phyloP scores from a whole-genome alignment of 495 filamentous ascomycete species.

The Lichina pygmaea region DNA sequence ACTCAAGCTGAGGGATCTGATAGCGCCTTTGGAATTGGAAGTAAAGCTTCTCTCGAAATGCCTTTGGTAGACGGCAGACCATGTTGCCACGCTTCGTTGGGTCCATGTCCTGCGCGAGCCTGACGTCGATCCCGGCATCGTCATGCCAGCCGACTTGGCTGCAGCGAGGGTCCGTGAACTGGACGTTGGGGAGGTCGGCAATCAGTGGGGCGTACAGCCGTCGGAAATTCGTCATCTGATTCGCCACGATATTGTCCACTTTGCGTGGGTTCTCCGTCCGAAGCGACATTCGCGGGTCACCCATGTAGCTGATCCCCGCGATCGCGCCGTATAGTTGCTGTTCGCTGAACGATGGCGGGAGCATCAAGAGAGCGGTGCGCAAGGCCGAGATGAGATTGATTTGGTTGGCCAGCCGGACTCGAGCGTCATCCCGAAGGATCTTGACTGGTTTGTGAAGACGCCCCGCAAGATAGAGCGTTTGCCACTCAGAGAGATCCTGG shows the following conservation, averaged over 20 bases:
- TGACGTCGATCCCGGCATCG: slow-evolving; percentile 23
- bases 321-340: slow-evolving; percentile 72
- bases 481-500: slow-evolving; percentile 63
- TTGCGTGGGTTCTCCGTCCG: slow-evolving; percentile 79
- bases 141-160: slow-evolving; percentile 38
- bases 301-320: slow-evolving; percentile 73
- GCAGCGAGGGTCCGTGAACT: slow-evolving; percentile 43
- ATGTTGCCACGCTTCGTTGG: slow-evolving; percentile 76
- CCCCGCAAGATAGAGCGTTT: slow-evolving; percentile 79
- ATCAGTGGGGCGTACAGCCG: slow-evolving; percentile 73
- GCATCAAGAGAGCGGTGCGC: slow-evolving; percentile 62
- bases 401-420: slow-evolving; percentile 78
- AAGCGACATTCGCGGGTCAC: slow-evolving; percentile 77
- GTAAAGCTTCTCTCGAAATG: slow-evolving; percentile 73
- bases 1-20: slow-evolving; percentile 56
- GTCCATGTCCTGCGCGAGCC: slow-evolving; percentile 70
- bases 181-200: slow-evolving; percentile 65
- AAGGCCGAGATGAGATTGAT: slow-evolving; percentile 80
- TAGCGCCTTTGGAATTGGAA: slow-evolving; percentile 84
- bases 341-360: slow-evolving; percentile 66
- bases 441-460: slow-evolving; percentile 94
- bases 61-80: slow-evolving; percentile 70
- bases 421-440: slow-evolving; percentile 79
- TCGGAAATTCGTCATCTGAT: slow-evolving; percentile 77
- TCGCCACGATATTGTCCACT: slow-evolving; percentile 72